phyloP scores from a whole-genome alignment of 1,139 yeast species.

The Spathaspora jeffriesii region DNA sequence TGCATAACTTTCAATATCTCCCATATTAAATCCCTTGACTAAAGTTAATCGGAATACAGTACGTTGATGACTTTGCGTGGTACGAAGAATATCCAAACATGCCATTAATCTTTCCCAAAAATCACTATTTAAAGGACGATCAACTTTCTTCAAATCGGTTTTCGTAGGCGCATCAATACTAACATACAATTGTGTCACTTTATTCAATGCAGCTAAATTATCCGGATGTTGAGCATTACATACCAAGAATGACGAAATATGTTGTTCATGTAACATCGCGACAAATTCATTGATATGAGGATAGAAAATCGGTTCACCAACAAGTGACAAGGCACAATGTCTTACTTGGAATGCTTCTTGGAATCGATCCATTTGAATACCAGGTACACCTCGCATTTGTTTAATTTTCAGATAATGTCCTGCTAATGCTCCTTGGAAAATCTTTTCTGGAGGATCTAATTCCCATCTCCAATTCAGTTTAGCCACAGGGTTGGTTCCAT shows the following conservation, averaged over 20 bases:
- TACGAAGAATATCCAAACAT: conserved; percentile 78
- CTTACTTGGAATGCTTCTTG: conserved; percentile 87
- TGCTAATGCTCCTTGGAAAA: conserved; percentile 79
- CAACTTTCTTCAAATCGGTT: conserved; percentile 76
- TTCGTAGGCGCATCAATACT: conserved; percentile 93
- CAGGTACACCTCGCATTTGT: conserved; percentile 96
- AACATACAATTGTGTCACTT: conserved; percentile 89
- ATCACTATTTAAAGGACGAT: conserved; percentile 86
- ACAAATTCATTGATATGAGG: conserved; percentile 89
- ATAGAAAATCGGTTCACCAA: conserved; percentile 93
- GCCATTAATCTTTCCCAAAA: conserved; percentile 88
- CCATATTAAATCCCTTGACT: conserved; percentile 91
- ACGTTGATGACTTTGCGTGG: conserved; percentile 75
- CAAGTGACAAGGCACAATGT: conserved; percentile 90
- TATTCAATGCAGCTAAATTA: conserved; percentile 63
- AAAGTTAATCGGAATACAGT: conserved; percentile 90
- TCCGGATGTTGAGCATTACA: conserved; percentile 98
- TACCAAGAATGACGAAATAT: conserved; percentile 83
- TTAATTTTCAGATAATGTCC: conserved; percentile 93
- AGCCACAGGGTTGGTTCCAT: conserved; percentile 96
- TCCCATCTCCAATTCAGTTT: conserved; percentile 95
- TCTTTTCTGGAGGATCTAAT: conserved; percentile 84
- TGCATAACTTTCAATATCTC: conserved; percentile 82
- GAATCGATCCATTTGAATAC: conserved; percentile 86
- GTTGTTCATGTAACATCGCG: conserved; percentile 72